Evolutionary conservation across 345 rosid species (phyloP).

Genomic region (Salix brachista): DNA sequence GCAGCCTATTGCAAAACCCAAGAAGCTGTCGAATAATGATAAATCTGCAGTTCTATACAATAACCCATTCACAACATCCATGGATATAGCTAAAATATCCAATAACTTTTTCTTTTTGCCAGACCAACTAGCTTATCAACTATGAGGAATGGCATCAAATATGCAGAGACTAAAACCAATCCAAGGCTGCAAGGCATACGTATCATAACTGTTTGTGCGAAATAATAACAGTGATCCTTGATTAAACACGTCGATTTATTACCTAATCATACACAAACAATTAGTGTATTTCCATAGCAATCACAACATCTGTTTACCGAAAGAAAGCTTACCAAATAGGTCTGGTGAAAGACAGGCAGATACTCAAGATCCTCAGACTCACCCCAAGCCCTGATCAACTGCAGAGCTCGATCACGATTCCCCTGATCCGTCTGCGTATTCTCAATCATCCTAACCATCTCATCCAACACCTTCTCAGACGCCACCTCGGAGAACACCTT

Average conservation of each 20-base stretch:
- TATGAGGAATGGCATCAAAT: background rate
- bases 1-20: background rate
- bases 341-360: constrained; percentile 74
- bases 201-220: background rate
- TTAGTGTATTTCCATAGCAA: background rate
- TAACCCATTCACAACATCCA: background rate
- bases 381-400: constrained; percentile 82
- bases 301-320: background rate
- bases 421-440: constrained; percentile 44
- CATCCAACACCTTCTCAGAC: constrained; percentile 75
- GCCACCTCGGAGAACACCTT: constrained; percentile 77
- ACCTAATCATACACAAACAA: background rate
- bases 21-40: background rate
- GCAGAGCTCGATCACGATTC: constrained; percentile 53
- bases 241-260: background rate
- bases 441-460: constrained; percentile 74
- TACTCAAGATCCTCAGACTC: constrained; percentile 66
- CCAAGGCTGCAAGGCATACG: background rate
- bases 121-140: background rate
- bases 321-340: constrained; percentile 46
- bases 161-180: background rate
- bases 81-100: background rate
- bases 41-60: background rate
- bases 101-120: background rate
- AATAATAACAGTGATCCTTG: background rate